These are phyloP conservation scores for Penicillium coffeae DNA, from an alignment of 495 filamentous ascomycete species.

Conservation along the genomic window DNA sequence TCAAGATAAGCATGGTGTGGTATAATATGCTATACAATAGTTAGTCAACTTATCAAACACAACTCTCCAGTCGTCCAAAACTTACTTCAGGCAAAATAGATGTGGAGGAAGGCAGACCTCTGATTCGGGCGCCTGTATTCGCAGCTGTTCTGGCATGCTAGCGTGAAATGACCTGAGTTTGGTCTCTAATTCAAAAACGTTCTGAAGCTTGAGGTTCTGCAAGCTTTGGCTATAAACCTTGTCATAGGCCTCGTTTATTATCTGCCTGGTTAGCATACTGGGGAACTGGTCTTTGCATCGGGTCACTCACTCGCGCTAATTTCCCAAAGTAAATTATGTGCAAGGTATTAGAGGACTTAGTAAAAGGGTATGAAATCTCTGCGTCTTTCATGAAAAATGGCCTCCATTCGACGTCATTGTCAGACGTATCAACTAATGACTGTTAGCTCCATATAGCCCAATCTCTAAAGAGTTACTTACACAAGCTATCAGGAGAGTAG, in stretches of 20 bases:
- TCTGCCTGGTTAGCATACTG: neutral
- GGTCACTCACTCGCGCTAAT: neutral
- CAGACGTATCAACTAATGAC: conserved; percentile 1
- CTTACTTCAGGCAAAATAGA: conserved; percentile 11
- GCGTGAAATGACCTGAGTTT: conserved; percentile 5
- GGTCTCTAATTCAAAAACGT: conserved; percentile 5
- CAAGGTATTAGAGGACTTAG: conserved; percentile 6
- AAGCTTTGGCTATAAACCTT: conserved; percentile 4
- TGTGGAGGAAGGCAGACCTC: conserved; percentile 6
- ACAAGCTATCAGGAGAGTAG: conserved; percentile 4
- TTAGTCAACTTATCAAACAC: neutral
- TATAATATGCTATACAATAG: conserved; percentile 2
- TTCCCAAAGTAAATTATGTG: conserved; percentile 9
- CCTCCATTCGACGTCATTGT: conserved; percentile 9
- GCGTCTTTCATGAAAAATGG: conserved; percentile 1
- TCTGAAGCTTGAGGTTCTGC: conserved; percentile 2
- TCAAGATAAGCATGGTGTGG: conserved; percentile 10
- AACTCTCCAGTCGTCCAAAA: no score
- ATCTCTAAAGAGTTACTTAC: neutral
- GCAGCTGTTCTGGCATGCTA: neutral
- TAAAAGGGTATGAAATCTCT: conserved; percentile 4
- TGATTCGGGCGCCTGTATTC: neutral
- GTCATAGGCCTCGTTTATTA: conserved; percentile 11
- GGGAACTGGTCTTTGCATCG: neutral
- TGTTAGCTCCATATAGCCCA: neutral